Evolutionary conservation across 805 yeast species (phyloP).

Genomic region (Millerago galiae): DNA sequence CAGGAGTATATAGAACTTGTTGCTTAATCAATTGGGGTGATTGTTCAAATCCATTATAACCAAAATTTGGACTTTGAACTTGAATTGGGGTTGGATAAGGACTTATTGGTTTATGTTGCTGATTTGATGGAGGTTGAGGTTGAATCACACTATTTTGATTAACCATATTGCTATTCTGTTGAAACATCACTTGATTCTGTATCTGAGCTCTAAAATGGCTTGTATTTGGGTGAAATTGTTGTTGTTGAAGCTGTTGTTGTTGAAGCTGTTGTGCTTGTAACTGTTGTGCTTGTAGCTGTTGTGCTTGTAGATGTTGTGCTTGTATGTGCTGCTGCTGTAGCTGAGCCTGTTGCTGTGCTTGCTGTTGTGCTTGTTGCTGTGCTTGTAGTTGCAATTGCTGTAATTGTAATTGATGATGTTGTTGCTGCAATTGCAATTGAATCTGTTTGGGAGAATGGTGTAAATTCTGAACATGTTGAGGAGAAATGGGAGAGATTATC

Average conservation of each 20-base stretch:
- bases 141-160: neutral
- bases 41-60: neutral
- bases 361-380: constrained; percentile 3
- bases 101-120: neutral
- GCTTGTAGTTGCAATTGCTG: neutral
- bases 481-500: neutral
- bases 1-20: constrained; percentile 1
- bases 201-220: constrained; percentile 16
- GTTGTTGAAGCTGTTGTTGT: constrained; percentile 8
- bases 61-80: neutral
- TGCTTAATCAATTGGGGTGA: neutral
- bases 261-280: neutral
- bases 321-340: too few species aligned
- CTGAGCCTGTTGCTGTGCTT: constrained; percentile 5
- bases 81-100: constrained; percentile 1
- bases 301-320: constrained; percentile 3
- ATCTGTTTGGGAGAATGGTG: neutral
- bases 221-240: constrained; percentile 3
- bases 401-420: constrained; percentile 1
- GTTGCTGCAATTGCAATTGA: neutral
- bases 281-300: constrained; percentile 3
- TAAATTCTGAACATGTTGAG: neutral
- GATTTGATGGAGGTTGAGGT: constrained; percentile 3
- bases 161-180: neutral
- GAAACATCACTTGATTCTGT: constrained; percentile 14